A percentile compares a stretch with the other conserved stretches of the same genome.
These are phyloP conservation scores for Trichophyton schoenleinii DNA, from an alignment of 2,329 filamentous ascomycete genomes.

Conservation along the genomic window DNA sequence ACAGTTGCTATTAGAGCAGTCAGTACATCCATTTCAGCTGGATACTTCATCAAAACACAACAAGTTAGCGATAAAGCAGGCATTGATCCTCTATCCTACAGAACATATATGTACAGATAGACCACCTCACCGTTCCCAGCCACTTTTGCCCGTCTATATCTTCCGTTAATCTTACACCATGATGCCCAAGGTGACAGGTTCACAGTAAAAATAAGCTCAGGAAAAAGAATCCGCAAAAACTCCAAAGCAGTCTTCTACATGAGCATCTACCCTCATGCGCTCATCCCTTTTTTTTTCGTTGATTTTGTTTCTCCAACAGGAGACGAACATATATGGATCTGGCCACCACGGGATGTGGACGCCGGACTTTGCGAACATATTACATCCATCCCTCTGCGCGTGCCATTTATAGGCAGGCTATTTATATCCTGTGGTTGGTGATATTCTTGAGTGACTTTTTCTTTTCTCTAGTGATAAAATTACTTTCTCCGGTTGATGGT, in stretches of 20 bases:
- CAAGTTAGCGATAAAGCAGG: neutral
- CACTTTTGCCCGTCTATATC: neutral
- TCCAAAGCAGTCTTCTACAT: neutral
- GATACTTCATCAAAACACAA: neutral
- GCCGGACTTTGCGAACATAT: neutral
- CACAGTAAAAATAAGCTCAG: neutral
- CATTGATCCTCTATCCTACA: slow-evolving; percentile 1
- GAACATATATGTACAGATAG: slow-evolving; percentile 1
- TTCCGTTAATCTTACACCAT: neutral
- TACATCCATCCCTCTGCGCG: neutral
- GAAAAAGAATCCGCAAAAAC: neutral
- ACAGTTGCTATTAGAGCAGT: neutral
- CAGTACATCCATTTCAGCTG: too few species aligned
- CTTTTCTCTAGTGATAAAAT: slow-evolving; percentile 6
- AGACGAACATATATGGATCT: neutral
- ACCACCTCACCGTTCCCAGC: neutral
- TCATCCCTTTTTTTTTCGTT: neutral
- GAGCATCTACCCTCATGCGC: neutral
- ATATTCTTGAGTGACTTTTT: neutral
- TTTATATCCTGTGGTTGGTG: neutral
- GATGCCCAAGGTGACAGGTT: neutral
- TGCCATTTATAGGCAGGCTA: neutral
- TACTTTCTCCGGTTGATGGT: slow-evolving; percentile 79
- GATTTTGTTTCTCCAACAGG: neutral
- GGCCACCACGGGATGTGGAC: neutral